Conservation (phyloP, 345 rosid genomes). For the Ceriops tagal region DNA sequence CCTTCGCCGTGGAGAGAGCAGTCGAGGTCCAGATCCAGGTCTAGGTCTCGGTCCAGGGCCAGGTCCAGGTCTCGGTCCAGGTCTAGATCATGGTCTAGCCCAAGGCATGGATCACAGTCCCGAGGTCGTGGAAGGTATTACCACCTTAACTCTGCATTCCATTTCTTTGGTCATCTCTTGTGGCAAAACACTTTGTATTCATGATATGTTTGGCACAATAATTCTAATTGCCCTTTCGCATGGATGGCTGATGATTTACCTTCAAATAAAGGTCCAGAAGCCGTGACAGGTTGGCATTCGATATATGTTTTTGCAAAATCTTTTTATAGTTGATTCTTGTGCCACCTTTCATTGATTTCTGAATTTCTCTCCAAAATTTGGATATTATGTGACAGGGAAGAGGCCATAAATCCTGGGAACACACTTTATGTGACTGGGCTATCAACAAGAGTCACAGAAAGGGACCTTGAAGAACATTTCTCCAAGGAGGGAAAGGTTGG, state of each 20-base stretch:
- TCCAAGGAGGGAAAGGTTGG: conserved; percentile 95
- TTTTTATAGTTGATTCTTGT: background rate
- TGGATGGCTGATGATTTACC: conserved; percentile 25
- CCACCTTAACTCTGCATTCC: conserved; percentile 1
- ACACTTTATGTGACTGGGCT: conserved; percentile 94
- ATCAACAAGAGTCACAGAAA: conserved; percentile 85
- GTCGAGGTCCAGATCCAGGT: conserved; percentile 34
- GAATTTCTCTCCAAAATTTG: background rate
- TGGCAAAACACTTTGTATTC: background rate
- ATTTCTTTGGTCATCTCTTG: background rate
- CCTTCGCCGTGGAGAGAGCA: conserved; percentile 67
- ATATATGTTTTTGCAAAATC: background rate
- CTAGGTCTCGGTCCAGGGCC: conserved; percentile 26
- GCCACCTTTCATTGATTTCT: background rate
- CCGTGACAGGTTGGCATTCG: conserved; percentile 61
- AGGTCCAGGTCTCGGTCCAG: conserved; percentile 51
- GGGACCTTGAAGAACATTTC: conserved; percentile 90
- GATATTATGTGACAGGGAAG: conserved; percentile 39
- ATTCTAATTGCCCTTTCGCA: conserved; percentile 10
- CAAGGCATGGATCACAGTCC: conserved; percentile 66
- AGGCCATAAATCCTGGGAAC: conserved; percentile 56
- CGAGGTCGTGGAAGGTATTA: conserved; percentile 85
- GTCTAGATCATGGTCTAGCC: conserved; percentile 59
- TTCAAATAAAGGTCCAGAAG: conserved; percentile 77
- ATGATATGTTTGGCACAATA: background rate